Base-by-base conservation (phyloP, 176 grass and related monocot genomes). In the Coix lacrymajobi region DNA sequence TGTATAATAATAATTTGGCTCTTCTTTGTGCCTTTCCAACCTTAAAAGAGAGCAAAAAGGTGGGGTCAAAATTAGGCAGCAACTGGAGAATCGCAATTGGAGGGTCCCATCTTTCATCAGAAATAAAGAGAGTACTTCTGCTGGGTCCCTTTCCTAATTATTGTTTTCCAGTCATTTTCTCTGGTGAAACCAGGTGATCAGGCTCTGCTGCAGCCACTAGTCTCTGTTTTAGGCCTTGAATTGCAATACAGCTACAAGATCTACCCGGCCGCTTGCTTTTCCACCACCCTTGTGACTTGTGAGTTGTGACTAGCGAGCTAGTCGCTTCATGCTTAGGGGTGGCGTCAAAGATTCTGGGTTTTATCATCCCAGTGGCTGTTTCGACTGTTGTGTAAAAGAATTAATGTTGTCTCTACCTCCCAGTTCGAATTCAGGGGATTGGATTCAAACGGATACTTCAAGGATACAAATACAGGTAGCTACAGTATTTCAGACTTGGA, bases 111-210 rank as follows among this genome's bases (percentile, higher is more conserved):
- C 19, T 69, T 77, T 54, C 24, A 44, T 29, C 62, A 68, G 48
- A 14, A 64, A 66, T 77, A 77, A 84, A 66, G 12, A 68, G 13
- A 19, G 12, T 29, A 40, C 37, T 71, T 45, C 68, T 45, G 8
- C 20, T 32, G 45, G 36, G 26, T 28, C 13, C 24, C 11, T 24
- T 77, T 49, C 30, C 31, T 31, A 68, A 37, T 81, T 36, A 76
- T 87, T 77, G 65, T 62, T 70, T 29, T 25, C 37, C 36, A 69
- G 48, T 40, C 41, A 45, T 62, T 56, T 75, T 81, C 44, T 44
- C 14, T 37, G 48, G 33, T 43, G 34, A 68, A 68, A 75, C 43
- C 20, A 45, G 29, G 20, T 25, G 16, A 4, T 70, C 12, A 32
- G 57, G 25, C 38, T 66, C 19, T 12, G 38, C n/a, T 68, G 22